phyloP scores from a whole-genome alignment of 192 early-diverging fungal genomes.

The Pilobolus umbonatus region DNA sequence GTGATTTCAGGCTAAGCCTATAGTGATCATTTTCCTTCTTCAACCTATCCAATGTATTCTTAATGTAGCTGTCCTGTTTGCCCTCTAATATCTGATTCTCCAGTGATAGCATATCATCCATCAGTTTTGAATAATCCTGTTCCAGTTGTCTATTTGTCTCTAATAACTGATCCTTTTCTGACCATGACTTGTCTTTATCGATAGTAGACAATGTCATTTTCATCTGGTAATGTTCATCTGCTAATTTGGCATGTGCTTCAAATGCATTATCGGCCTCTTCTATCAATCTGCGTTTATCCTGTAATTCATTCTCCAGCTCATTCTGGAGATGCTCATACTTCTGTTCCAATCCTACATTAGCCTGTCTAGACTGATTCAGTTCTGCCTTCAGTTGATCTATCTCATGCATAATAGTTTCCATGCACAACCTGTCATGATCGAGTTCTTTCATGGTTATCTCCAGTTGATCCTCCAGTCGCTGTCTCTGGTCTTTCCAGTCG shows the following conservation, averaged over 20 bases:
- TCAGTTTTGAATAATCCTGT: constrained; percentile 63
- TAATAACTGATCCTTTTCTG: constrained; percentile 48
- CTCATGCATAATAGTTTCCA: not conserved
- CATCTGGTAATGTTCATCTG: constrained; percentile 25
- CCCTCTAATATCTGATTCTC: constrained; percentile 37
- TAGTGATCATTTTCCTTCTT: constrained; percentile 44
- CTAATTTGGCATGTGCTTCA: constrained; percentile 11
- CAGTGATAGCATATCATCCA: constrained; percentile 69
- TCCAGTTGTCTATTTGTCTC: constrained; percentile 69
- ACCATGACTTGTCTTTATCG: constrained; percentile 36
- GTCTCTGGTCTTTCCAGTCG: not conserved
- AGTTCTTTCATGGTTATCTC: constrained; percentile 16
- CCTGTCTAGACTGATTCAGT: not conserved
- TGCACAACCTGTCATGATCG: not conserved
- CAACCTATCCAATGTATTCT: not conserved
- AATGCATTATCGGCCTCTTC: constrained; percentile 24
- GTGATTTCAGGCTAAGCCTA: constrained; percentile 45
- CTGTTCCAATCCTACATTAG: not conserved
- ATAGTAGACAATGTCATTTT: constrained; percentile 6
- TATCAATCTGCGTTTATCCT: constrained; percentile 19
- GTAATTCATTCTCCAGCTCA: constrained; percentile 18
- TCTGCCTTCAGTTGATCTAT: constrained; percentile 6
- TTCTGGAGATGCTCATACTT: not conserved
- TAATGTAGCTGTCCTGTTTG: not conserved
- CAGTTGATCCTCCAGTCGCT: constrained; percentile 30